Evolutionary conservation across 2,329 filamentous ascomycete genomes (phyloP).

Genomic region (Ramularia collo-cygni): DNA sequence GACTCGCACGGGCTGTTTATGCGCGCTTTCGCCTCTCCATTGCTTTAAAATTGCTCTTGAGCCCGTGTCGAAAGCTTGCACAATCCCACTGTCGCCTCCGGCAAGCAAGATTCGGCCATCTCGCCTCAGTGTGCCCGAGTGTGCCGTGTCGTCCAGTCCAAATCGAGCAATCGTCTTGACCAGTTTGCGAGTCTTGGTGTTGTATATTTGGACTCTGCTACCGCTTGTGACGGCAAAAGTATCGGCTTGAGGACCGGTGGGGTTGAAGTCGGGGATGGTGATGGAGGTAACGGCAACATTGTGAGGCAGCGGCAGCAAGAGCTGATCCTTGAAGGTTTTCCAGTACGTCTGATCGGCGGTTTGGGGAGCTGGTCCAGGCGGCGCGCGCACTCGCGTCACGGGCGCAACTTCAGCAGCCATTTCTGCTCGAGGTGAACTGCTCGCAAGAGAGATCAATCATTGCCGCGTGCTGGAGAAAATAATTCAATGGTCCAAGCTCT

Average conservation of each 20-base stretch:
- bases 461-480: not conserved
- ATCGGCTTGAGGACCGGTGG: slow-evolving; percentile 43
- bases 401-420: slow-evolving; percentile 87
- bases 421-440: not conserved
- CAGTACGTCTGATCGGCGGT: slow-evolving; percentile 95
- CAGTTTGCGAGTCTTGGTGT: slow-evolving; percentile 81
- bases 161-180: slow-evolving; percentile 93
- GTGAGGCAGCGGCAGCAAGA: slow-evolving; percentile 83
- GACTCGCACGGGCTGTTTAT: slow-evolving; percentile 89
- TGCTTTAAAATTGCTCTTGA: slow-evolving; percentile 90
- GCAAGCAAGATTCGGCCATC: slow-evolving; percentile 87
- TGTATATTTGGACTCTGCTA: slow-evolving; percentile 88
- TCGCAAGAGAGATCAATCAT: not conserved
- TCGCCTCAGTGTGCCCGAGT: slow-evolving; percentile 77
- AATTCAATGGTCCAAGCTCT: slow-evolving; percentile 2
- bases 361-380: slow-evolving; percentile 71
- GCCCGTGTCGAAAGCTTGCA: slow-evolving; percentile 91
- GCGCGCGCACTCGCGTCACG: slow-evolving; percentile 72
- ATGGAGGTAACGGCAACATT: slow-evolving; percentile 88
- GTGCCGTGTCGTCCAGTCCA: slow-evolving; percentile 68
- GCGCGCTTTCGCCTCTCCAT: slow-evolving; percentile 55
- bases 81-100: slow-evolving; percentile 82
- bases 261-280: slow-evolving; percentile 36
- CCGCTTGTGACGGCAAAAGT: slow-evolving; percentile 92
- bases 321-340: slow-evolving; percentile 87